Conservation (phyloP, 768 basidiomycete genomes). For the Pulveroboletus sp. region DNA sequence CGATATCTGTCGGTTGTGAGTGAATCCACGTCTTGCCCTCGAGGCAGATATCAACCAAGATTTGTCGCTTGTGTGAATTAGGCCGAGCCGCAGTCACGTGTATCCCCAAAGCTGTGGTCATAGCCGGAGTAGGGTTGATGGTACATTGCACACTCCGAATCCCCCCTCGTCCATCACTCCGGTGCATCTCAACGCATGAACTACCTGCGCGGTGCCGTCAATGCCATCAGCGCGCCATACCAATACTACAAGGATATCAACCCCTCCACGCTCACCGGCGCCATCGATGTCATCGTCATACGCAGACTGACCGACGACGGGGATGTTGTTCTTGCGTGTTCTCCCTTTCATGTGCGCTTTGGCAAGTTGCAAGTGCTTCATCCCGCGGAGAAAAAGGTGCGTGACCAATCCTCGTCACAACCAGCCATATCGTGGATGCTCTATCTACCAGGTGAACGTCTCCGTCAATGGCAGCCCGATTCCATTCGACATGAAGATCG, state of each 20-base stretch:
- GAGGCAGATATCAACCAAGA: too few species aligned
- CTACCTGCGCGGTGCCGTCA: constrained; percentile 83
- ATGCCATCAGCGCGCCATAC: constrained; percentile 79
- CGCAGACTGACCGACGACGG: constrained; percentile 63
- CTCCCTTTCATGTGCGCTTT: constrained; percentile 96
- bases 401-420: not conserved
- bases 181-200: constrained; percentile 49
- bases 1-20: too few species aligned
- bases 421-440: not conserved
- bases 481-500: constrained; percentile 97
- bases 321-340: constrained; percentile 72
- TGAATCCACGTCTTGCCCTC: too few species aligned
- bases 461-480: constrained; percentile 80
- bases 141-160: not conserved
- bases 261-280: constrained; percentile 93
- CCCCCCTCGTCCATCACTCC: not conserved
- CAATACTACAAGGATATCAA: constrained; percentile 94
- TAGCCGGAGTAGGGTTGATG: constrained; percentile 11
- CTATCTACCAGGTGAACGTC: constrained; percentile 68
- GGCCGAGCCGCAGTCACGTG: constrained; percentile 17
- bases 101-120: constrained; percentile 12
- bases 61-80: not conserved
- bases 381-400: constrained; percentile 89
- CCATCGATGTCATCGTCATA: constrained; percentile 98
- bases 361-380: constrained; percentile 95